These are phyloP conservation scores for Yamadazyma sp. DNA, from an alignment of 1,139 yeast genomes.

Conservation along the genomic window DNA sequence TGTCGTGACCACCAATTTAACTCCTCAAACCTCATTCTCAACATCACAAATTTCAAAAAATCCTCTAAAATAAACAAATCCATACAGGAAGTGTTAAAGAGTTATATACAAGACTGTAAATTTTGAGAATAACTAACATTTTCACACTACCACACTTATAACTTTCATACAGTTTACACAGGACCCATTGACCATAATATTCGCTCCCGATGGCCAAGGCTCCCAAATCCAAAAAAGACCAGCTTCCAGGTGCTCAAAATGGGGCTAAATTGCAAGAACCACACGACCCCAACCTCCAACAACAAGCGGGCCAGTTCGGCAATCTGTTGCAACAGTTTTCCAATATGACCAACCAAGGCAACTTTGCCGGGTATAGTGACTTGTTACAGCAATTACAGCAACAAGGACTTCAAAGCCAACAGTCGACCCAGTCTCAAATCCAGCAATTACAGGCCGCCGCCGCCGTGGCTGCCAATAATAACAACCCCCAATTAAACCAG, in stretches of 20 bases:
- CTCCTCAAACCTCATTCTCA: slow-evolving; percentile 3
- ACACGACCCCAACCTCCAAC: slow-evolving; percentile 12
- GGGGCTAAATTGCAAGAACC: slow-evolving; percentile 1
- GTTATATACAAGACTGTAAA: slow-evolving; percentile 6
- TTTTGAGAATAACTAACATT: slow-evolving; percentile 1
- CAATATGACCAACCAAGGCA: slow-evolving; percentile 3
- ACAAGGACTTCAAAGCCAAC: slow-evolving; percentile 10
- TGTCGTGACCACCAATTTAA: background rate
- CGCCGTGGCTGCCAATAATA: slow-evolving; percentile 22
- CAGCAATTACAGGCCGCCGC: slow-evolving; percentile 23
- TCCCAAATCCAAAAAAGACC: slow-evolving; percentile 2
- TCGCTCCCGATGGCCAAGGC: slow-evolving; percentile 1
- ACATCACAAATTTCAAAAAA: background rate
- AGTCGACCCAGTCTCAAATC: slow-evolving; percentile 17
- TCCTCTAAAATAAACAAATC: slow-evolving; percentile 3
- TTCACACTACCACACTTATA: background rate
- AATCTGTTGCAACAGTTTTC: slow-evolving; percentile 3
- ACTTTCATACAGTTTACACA: background rate
- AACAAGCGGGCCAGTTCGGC: slow-evolving; percentile 2
- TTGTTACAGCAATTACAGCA: slow-evolving; percentile 24
- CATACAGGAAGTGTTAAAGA: slow-evolving; percentile 4
- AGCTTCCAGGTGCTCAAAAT: slow-evolving; percentile 1
- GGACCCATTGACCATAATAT: background rate
- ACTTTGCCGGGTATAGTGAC: slow-evolving; percentile 9
- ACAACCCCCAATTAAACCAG: slow-evolving; percentile 23